A percentile compares a stretch with the other conserved stretches of the same genome.
Conservation (phyloP, 345 rosid genomes). For the Populus pruinosa region DNA sequence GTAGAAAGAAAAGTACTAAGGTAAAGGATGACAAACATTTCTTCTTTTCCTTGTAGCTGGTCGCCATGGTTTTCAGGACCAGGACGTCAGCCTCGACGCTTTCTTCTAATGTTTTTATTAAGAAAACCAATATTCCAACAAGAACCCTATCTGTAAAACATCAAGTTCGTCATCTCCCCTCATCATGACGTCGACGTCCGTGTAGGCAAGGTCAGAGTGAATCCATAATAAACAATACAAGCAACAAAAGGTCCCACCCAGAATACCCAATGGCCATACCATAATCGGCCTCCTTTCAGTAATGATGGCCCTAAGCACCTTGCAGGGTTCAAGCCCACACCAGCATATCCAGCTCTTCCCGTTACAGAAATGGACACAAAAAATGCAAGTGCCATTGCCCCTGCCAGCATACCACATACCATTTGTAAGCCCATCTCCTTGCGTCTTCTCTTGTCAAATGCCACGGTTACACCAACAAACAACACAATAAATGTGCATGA, state of each 20-base stretch:
- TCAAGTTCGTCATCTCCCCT: background rate
- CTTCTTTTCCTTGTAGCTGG: no score
- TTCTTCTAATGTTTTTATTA: no score
- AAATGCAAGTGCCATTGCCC: slow-evolving; percentile 25
- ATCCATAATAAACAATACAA: slow-evolving; percentile 10
- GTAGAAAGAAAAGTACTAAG: no score
- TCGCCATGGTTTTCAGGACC: no score
- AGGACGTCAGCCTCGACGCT: no score
- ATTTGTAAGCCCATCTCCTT: slow-evolving; percentile 31
- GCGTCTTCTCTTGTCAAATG: slow-evolving; percentile 36
- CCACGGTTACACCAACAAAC: slow-evolving; percentile 38
- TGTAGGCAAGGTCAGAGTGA: background rate
- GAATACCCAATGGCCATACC: slow-evolving; percentile 28
- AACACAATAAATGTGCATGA: slow-evolving; percentile 43
- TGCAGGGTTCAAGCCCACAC: slow-evolving; percentile 29
- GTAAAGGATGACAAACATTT: no score
- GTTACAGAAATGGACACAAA: slow-evolving; percentile 24
- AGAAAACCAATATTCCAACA: no score
- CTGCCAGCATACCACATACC: slow-evolving; percentile 34
- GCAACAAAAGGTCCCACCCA: slow-evolving; percentile 29
- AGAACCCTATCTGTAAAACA: background rate
- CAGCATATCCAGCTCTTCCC: slow-evolving; percentile 16
- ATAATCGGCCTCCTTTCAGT: slow-evolving; percentile 19
- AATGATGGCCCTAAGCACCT: slow-evolving; percentile 25
- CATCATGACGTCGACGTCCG: background rate